Evolutionary conservation across 495 filamentous ascomycete species (phyloP), one percentile per base, ranked within the genome.

Genomic region (Halenospora varia): DNA sequence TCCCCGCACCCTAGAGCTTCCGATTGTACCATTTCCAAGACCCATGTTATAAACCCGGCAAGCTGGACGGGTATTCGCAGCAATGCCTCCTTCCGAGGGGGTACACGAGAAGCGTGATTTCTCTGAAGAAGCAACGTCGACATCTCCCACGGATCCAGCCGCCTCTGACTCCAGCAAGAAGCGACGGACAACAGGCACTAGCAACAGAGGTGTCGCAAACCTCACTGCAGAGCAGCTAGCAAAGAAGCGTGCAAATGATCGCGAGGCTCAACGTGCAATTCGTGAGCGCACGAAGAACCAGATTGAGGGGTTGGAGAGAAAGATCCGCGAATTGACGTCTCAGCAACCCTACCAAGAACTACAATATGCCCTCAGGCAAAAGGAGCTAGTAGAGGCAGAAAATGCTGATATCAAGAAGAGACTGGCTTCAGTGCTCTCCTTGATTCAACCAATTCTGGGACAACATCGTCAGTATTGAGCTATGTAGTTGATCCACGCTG

Each of bases 261-360:
- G 91, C 25, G 89, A 95, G 71, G 91, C 91, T 19, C 91, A 96
- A 71, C 81, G 89, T 46, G 90, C 89, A 10, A 96, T 95, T 58
- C 79, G 91, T n/a, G 86, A 90, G 64, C 78, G 91, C 59, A 96
- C 88, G 10, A 94, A 92, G 66, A 78, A 84, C 57, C 87, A 91
- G 63, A 95, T 96, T 62, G 88, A 92, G 57, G 77, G 71, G 29
- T 75, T 96, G 23, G 88, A 95, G 71, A 77, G 77, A 57, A 82
- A 83, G 53, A 82, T 94, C 48, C 79, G 79, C n/a, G 87, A 90
- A 35, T 80, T 89, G 51, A 75, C 83, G 17, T 81, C 80, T 4
- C 87, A 89, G 70, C 84, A 90, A 65, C 88, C 90, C 0, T 89
- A 89, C 62, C 82, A 86, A 61, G 88, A 95, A 64, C 80, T 93